phyloP scores from a whole-genome alignment of 1,139 yeast genomes.

The Geotrichum aggregatum region DNA sequence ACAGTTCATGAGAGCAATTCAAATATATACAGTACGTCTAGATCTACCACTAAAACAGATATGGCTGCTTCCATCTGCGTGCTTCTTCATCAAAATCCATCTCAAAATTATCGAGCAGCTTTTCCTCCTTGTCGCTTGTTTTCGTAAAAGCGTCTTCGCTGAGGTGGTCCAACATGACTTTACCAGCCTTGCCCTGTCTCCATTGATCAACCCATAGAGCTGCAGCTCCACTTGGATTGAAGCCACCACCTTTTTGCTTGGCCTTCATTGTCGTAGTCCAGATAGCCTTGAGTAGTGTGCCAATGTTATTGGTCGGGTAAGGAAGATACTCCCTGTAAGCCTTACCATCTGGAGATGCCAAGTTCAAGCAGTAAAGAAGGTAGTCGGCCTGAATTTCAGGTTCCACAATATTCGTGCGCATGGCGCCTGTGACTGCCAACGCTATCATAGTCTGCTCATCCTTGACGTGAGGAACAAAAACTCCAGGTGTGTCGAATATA shows the following conservation, averaged over 20 bases:
- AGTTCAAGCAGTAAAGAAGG: conserved; percentile 66
- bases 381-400: conserved; percentile 87
- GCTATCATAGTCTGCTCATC: conserved; percentile 69
- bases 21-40: neutral
- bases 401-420: conserved; percentile 66
- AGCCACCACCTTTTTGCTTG: conserved; percentile 38
- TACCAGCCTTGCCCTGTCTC: conserved; percentile 54
- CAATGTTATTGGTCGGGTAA: conserved; percentile 72
- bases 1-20: too few relatives aligned
- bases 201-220: conserved; percentile 63
- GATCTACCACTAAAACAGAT: conserved; percentile 8
- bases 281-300: conserved; percentile 56
- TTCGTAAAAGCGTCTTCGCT: conserved; percentile 28
- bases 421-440: conserved; percentile 71
- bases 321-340: conserved; percentile 43
- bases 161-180: conserved; percentile 39
- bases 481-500: conserved; percentile 90
- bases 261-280: conserved; percentile 23
- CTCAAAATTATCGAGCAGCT: conserved; percentile 27
- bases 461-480: conserved; percentile 71
- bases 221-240: conserved; percentile 62
- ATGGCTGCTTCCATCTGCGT: conserved; percentile 23
- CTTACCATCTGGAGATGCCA: conserved; percentile 34
- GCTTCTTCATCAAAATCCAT: conserved; percentile 28
- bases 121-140: conserved; percentile 27